Base-by-base conservation (phyloP, 306 rosid species). In the Lablab purpureus region DNA sequence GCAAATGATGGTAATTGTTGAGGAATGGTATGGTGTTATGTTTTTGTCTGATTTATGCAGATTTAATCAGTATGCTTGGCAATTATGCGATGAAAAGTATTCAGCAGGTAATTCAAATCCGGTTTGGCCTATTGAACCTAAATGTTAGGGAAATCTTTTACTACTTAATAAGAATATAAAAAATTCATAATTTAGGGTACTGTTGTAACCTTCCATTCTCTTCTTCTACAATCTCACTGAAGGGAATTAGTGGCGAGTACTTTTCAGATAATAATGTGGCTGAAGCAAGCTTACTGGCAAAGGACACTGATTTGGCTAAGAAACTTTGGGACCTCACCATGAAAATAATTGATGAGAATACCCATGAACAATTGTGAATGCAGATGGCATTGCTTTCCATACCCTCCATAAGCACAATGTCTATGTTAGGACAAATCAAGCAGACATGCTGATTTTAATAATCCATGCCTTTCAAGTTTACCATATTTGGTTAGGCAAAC, bases 261-360 rank as follows among this genome's bases (percentile, higher is more conserved):
- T 92, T 94, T 68, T 65, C 66, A 3, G 89, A 92, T 75, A 76
- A 88, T 66, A 87, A 90, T 76, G 0, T 83, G 72, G 55, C 87
- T 52, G 51, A 86, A 82, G 52, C 95, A 80, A 79, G 73, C 50
- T 10, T 86, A 4, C 80, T 67, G 10, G 95, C 82, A 25, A 84
- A 9, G 30, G 79, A 93, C 74, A 43, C 59, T 71, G 83, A 74
- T 11, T 77, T 93, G 88, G 98, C 97, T 6, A 90, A 83, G 83
- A 88, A 83, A 73, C 90, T 91, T 13, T 87, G 98, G 98, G 92
- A 90, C 81, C 88, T 93, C 74, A 93, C 92, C 88, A 83, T 71
- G 25, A 73, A 80, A 37, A 56, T 85, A 78, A 71, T 85, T 10
- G 65, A 49, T 73, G 30, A 63, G 75, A 67, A 49, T 25, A 41